Base-by-base conservation (phyloP, 177 flowering plant genomes). In the Vitis hybrid region DNA sequence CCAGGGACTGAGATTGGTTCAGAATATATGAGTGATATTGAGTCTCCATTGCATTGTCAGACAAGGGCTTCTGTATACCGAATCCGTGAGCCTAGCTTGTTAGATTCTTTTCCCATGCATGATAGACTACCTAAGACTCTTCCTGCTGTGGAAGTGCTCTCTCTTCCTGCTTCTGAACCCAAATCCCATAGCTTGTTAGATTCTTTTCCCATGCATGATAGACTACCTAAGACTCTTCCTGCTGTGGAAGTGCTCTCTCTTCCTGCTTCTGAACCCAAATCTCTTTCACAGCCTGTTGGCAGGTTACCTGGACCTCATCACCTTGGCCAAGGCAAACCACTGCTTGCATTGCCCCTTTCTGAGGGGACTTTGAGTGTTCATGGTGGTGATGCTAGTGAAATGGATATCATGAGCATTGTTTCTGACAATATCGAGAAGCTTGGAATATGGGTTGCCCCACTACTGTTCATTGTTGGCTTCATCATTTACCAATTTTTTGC, bases 301-400 rank as follows among this genome's bases (percentile, higher is more conserved):
- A 22, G 52, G 22, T 50, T 2, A 18, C 68, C 67, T 1, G 68
- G 67, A 10, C 54, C 57, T 45, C 72, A 55, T 69, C 65, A 56
- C 9, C 16, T 45, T 14, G 63, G 51, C 39, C 61, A 20, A 63
- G 70, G n/a, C 3, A 45, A 62, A n/a, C 20, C 18, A 12, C 2
- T 66, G 16, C 78, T 71, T 57, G 76, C 76, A 57, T 69, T 70
- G 60, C 77, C 79, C n/a, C 1, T 52, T 20, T 26, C 73, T 15
- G 72, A 68, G 63, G 39, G 49, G 49, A 22, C 20, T 16, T 11
- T 55, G 71, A 19, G 50, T 58, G 20, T 56, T 14, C 10, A 19
- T 3, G 48, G 50, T 56, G 59, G 69, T 16, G 16, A 16, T 67
- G 52, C 20, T 57, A 50, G 65, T 63, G 18, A 63, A 45, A 55